phyloP scores from a whole-genome alignment of 345 rosid genomes.

The Xanthoceras sorbifolium region DNA sequence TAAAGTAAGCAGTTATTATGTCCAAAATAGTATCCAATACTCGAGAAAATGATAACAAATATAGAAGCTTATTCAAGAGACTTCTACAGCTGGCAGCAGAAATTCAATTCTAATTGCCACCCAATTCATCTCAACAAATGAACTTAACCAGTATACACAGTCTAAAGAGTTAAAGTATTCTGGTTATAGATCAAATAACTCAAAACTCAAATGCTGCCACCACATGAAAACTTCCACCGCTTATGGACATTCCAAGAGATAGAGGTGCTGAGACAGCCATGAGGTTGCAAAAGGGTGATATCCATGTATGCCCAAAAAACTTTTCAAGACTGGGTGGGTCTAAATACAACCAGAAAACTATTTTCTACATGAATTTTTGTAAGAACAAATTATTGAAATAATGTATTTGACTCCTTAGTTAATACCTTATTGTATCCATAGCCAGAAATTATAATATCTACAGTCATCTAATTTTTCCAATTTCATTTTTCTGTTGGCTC shows the following conservation, averaged over 20 bases:
- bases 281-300: background rate
- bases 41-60: background rate
- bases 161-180: background rate
- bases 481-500: background rate
- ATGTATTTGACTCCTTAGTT: background rate
- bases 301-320: background rate
- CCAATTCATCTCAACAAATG: background rate
- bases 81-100: constrained; percentile 1
- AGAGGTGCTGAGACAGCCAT: background rate
- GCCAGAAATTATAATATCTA: background rate
- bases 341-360: background rate
- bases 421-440: background rate
- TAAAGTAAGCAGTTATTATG: background rate
- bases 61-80: background rate
- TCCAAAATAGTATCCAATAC: background rate
- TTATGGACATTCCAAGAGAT: background rate
- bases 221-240: background rate
- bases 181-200: background rate
- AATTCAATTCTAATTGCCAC: background rate
- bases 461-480: background rate
- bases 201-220: background rate
- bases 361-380: background rate
- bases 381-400: too few relatives aligned
- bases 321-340: background rate
- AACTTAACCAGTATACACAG: constrained; percentile 6